Evolutionary conservation across 2,329 filamentous ascomycete genomes (phyloP), one percentile per base, ranked within the genome.

Genomic region (Hymenoscyphus infarciens): DNA sequence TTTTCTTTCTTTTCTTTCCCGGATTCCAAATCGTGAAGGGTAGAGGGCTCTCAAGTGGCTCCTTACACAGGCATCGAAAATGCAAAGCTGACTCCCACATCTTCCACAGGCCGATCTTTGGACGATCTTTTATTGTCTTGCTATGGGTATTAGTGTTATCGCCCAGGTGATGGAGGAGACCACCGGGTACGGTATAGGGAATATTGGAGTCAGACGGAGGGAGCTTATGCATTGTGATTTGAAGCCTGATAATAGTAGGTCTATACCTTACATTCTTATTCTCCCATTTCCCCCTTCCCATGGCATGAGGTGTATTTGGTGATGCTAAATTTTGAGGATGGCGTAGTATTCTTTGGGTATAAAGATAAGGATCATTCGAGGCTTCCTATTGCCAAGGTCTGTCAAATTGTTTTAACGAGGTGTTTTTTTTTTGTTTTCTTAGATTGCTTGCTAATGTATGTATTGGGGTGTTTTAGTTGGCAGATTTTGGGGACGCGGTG

Each of bases 401-500:
- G 56, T 42, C n/a, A 11, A 25, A 16, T 13, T 52, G 15, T 4
- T n/a, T 52, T 27, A n/a, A n/a, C n/a, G 45, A 22, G 25, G 13
- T 1, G 6, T 56, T 1, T 10, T 22, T 27, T 29, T n/a, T 8
- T 8, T 11, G n/a, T n/a, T n/a, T n/a, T n/a, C n/a, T 10, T 29
- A 6, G 13, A 11, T n/a, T 13, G 22, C 7, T n/a, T 29, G 5
- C 29, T 56, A 15, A 56, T 27, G 11, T 27, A 10, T 29, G 16
- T 15, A n/a, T n/a, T n/a, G n/a, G 27, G 8, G 19, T 39, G 3
- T 16, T 16, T 39, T 33, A 64, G 63, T 60, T 64, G 42, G 63
- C 56, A 35, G 63, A 64, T 29, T 62, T 64, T n/a, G 63, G 63
- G 29, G 63, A 62, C 52, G 57, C 63, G 29, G 16, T 60, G 22